These are phyloP conservation scores for Hygrophoropsis aurantiaca DNA, from an alignment of 768 basidiomycete species.

Conservation along the genomic window DNA sequence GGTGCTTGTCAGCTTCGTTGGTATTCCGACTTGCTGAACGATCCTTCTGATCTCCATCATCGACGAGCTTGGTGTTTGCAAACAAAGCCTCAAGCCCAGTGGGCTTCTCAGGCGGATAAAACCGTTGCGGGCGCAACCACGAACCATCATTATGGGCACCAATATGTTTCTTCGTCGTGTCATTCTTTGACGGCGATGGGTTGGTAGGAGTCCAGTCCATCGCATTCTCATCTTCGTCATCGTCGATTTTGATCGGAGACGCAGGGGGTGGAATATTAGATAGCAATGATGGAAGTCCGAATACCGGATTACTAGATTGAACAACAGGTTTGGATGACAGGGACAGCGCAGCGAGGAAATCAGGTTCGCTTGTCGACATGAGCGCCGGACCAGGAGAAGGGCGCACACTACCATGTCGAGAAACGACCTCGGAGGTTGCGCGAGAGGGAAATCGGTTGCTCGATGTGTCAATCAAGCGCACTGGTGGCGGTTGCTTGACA, in stretches of 20 bases:
- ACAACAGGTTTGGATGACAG: constrained; percentile 66
- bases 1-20: neutral
- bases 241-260: constrained; percentile 25
- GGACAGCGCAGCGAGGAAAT: constrained; percentile 60
- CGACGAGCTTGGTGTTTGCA: constrained; percentile 55
- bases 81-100: constrained; percentile 76
- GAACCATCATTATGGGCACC: constrained; percentile 36
- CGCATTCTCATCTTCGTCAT: constrained; percentile 36
- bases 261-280: constrained; percentile 23
- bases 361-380: constrained; percentile 41
- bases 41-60: constrained; percentile 33
- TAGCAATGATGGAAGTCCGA: constrained; percentile 67
- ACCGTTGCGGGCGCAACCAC: constrained; percentile 69
- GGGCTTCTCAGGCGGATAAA: constrained; percentile 76
- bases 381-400: constrained; percentile 25
- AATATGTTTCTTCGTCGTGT: constrained; percentile 19
- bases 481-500: constrained; percentile 66
- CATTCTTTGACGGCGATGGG: constrained; percentile 10
- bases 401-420: constrained; percentile 17
- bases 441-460: constrained; percentile 39
- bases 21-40: neutral
- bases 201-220: constrained; percentile 75
- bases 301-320: constrained; percentile 51
- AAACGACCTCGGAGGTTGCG: constrained; percentile 38
- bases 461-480: constrained; percentile 66